These are phyloP conservation scores for Huntiella abstrusa DNA, from an alignment of 2,329 filamentous ascomycete genomes.

Conservation along the genomic window DNA sequence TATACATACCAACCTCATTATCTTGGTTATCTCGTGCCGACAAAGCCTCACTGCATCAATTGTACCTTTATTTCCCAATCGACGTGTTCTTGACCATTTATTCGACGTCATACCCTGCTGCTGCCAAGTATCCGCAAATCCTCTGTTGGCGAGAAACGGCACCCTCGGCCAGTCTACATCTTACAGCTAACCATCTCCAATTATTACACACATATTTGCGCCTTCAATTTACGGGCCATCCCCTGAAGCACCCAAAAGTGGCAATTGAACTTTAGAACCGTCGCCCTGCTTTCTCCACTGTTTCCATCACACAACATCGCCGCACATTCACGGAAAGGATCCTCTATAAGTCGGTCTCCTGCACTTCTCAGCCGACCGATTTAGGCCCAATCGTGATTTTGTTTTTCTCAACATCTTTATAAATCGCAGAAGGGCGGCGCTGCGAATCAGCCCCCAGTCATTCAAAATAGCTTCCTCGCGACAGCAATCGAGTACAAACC, in stretches of 20 bases:
- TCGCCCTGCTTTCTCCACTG: background rate
- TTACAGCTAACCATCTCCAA: background rate
- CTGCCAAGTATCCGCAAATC: background rate
- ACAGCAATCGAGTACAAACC: conserved; percentile 48
- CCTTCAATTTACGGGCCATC: background rate
- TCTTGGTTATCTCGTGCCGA: too few relatives aligned
- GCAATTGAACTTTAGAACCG: conserved; percentile 16
- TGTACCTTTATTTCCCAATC: too few relatives aligned
- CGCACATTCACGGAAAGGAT: background rate
- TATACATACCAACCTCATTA: too few relatives aligned
- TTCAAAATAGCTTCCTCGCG: conserved; percentile 66
- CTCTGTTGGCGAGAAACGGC: background rate
- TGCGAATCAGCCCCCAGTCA: conserved; percentile 55
- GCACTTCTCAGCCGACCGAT: conserved; percentile 9
- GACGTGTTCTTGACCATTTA: too few relatives aligned
- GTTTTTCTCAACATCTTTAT: conserved; percentile 16
- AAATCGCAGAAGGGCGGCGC: conserved; percentile 47
- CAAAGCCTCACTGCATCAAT: too few relatives aligned
- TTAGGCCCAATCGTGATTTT: conserved; percentile 3
- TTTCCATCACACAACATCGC: background rate
- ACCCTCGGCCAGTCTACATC: background rate
- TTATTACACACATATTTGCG: background rate
- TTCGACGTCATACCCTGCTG: background rate
- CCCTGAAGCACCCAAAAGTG: conserved; percentile 1
- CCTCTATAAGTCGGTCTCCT: conserved; percentile 15